Percentiles rank a stretch among this genome's conserved stretches.
Evolutionary conservation across 352 stramenopile species (phyloP).

Genomic region (Halophytophthora batemanensis): DNA sequence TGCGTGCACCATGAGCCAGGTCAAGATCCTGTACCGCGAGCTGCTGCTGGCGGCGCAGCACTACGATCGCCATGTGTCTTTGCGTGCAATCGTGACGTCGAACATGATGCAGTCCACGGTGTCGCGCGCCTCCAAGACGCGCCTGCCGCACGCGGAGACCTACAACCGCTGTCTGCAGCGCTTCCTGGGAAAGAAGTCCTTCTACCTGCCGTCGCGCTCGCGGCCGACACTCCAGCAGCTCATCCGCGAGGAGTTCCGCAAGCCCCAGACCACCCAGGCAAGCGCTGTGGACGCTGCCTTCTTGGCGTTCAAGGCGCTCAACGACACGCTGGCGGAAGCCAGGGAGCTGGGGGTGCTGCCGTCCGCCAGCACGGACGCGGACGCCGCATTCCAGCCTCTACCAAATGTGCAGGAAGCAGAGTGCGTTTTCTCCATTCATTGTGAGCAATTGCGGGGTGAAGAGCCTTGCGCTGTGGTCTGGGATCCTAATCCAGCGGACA

Average conservation of each 20-base stretch:
- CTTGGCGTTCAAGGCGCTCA: constrained; percentile 55
- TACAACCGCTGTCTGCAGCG: constrained; percentile 55
- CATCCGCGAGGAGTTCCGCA: constrained; percentile 52
- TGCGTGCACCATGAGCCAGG: constrained; percentile 41
- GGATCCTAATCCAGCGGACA: background rate
- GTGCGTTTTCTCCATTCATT: constrained; percentile 19
- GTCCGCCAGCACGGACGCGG: background rate
- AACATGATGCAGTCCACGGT: constrained; percentile 51
- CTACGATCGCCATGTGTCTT: constrained; percentile 52
- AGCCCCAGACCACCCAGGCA: background rate
- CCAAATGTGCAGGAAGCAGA: constrained; percentile 39
- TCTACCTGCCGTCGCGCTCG: constrained; percentile 56
- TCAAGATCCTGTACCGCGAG: constrained; percentile 64
- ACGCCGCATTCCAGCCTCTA: constrained; percentile 9
- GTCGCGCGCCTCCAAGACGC: constrained; percentile 22
- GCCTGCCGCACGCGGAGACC: constrained; percentile 49
- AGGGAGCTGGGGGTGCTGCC: constrained; percentile 31
- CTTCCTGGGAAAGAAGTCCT: constrained; percentile 53
- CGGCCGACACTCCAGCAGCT: constrained; percentile 35
- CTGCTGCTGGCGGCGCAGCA: constrained; percentile 47
- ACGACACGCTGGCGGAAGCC: constrained; percentile 52
- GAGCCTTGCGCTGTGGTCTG: background rate
- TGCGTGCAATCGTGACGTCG: constrained; percentile 63
- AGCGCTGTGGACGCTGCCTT: constrained; percentile 53
- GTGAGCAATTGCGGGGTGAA: background rate